These are phyloP conservation scores for Cyclostephanos tholiformis DNA, from an alignment of 108 stramenopile species.

Conservation along the genomic window DNA sequence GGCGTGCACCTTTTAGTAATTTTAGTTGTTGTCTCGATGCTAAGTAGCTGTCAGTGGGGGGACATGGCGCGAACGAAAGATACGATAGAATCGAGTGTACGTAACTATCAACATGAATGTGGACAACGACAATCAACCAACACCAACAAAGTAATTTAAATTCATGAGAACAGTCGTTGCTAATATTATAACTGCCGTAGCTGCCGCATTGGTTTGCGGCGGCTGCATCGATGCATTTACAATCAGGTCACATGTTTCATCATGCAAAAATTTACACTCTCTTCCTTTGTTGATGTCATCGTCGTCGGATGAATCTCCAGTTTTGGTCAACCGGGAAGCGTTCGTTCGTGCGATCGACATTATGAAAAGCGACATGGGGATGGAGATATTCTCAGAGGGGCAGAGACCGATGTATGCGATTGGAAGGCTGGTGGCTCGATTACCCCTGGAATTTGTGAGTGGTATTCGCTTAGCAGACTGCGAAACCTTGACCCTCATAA, in stretches of 20 bases:
- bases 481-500: conserved; percentile 37
- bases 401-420: conserved; percentile 44
- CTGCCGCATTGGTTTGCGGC: conserved; percentile 7
- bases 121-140: too few relatives aligned
- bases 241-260: neutral
- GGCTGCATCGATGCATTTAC: conserved; percentile 15
- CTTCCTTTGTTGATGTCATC: conserved; percentile 14
- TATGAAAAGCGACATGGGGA: conserved; percentile 42
- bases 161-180: neutral
- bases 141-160: neutral
- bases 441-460: conserved; percentile 35
- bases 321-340: conserved; percentile 20
- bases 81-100: too few relatives aligned
- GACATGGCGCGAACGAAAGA: too few relatives aligned
- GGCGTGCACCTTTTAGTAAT: too few relatives aligned
- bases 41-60: too few relatives aligned
- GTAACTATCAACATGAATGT: too few relatives aligned
- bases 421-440: conserved; percentile 39
- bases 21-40: too few relatives aligned
- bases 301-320: conserved; percentile 9
- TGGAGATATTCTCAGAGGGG: conserved; percentile 31
- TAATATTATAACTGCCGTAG: neutral
- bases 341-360: conserved; percentile 31
- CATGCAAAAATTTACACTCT: conserved; percentile 9
- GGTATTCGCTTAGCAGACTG: conserved; percentile 42